Base-by-base conservation (phyloP, 1,139 yeast genomes). In the Magnusiomyces suaveolens region DNA sequence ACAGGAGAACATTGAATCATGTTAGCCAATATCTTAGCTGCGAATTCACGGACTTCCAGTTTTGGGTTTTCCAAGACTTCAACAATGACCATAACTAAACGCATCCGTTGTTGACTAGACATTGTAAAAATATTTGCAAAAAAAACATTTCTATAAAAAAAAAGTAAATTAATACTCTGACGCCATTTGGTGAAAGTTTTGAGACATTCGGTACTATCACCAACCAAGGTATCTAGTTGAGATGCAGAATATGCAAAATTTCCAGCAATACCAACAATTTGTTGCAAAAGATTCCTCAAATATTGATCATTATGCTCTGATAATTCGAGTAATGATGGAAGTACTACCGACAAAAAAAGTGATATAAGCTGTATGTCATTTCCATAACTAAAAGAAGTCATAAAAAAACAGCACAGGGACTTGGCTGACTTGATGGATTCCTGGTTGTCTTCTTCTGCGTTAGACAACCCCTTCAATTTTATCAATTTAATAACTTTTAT, bases 251-350 rank as follows among this genome's bases (percentile, higher is more conserved):
- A 81, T 1, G 84, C 79, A 46, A 84, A 70, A 59, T 81, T 83
- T 0, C 89, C 83, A 2, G 84, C 71, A 43, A 73, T 74, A 50
- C 78, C 74, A 64, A 84, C 79, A 2, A 79, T 71, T 1, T 76
- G 63, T 1, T 77, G 74, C 0, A 88, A 84, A 47, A 78, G 77
- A 38, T 85, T 72, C 53, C 80, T 78, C 0, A 90, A 84, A 57
- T 90, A 77, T 58, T 83, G 85, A 23, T 88, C 89, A 60, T 92
- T 97, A 60, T 89, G 83, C 73, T 86, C 77, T 53, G 78, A 78
- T 55, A 83, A 80, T 33, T 78, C 75, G 62, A 88, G 73, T 59
- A 88, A 72, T 59, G 87, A 84, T 20, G 96, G 96, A 1, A 88
- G 71, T 49, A 90, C 75, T 54, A 78, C 71, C 1, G 72, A 51